Percentiles rank a stretch among this genome's conserved stretches.
phyloP scores from a whole-genome alignment of 805 yeast genomes.

The Wickerhamia fluorescens region DNA sequence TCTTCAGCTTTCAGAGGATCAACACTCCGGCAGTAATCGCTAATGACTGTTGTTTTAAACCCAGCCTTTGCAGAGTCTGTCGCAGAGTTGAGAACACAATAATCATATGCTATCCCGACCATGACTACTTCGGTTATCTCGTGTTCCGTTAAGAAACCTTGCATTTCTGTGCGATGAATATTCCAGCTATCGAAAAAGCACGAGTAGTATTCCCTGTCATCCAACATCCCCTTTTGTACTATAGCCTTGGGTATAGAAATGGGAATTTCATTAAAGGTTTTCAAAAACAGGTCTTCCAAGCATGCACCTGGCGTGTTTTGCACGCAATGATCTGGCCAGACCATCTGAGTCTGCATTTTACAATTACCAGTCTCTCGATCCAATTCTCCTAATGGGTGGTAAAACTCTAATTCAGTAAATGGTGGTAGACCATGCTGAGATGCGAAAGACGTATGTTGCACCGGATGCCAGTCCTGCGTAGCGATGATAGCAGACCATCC shows the following conservation, averaged over 20 bases:
- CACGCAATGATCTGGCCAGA: constrained; percentile 94
- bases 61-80: constrained; percentile 58
- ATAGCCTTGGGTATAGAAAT: constrained; percentile 30
- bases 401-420: constrained; percentile 41
- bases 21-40: constrained; percentile 52
- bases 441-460: constrained; percentile 76
- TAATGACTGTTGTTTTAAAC: constrained; percentile 54
- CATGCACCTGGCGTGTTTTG: constrained; percentile 63
- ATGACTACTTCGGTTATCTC: constrained; percentile 56
- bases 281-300: constrained; percentile 45
- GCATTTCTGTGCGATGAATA: constrained; percentile 60
- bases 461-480: constrained; percentile 88
- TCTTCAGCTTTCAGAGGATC: constrained; percentile 31
- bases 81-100: constrained; percentile 76
- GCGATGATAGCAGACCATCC: constrained; percentile 62
- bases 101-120: constrained; percentile 84
- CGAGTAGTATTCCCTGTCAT: constrained; percentile 79
- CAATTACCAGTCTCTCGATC: constrained; percentile 18
- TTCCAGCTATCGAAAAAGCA: constrained; percentile 81
- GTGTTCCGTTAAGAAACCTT: constrained; percentile 36
- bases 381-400: constrained; percentile 39
- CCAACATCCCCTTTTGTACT: constrained; percentile 64
- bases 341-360: constrained; percentile 31
- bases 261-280: constrained; percentile 24
- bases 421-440: constrained; percentile 49